Percentiles rank a stretch among this genome's conserved stretches.
Conservation (phyloP, 2,329 filamentous ascomycete genomes). For the Colletotrichum horii region DNA sequence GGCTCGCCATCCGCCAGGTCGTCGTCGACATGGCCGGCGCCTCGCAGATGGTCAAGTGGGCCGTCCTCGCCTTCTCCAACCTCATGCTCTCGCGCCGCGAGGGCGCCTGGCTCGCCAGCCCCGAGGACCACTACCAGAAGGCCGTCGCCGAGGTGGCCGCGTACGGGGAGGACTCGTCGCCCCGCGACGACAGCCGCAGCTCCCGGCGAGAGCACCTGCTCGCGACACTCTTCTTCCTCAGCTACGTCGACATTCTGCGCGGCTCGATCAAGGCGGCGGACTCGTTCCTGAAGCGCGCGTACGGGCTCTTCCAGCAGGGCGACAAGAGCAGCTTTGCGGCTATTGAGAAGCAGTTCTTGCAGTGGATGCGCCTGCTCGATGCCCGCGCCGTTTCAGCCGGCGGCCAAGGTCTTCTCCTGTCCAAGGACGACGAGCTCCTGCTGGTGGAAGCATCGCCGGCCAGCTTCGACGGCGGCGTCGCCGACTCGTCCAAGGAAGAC, state of each 20-base stretch:
- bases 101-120: slow-evolving; percentile 32
- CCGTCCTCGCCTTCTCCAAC: slow-evolving; percentile 57
- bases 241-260: slow-evolving; percentile 56
- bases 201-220: slow-evolving; percentile 46
- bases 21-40: slow-evolving; percentile 51
- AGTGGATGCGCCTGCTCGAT: slow-evolving; percentile 61
- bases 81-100: slow-evolving; percentile 44
- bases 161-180: background rate
- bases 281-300: slow-evolving; percentile 53
- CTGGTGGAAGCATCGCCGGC: slow-evolving; percentile 49
- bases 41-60: slow-evolving; percentile 51
- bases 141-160: slow-evolving; percentile 37
- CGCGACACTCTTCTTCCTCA: slow-evolving; percentile 57
- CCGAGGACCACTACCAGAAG: slow-evolving; percentile 41
- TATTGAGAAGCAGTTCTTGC: slow-evolving; percentile 53
- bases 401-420: slow-evolving; percentile 58
- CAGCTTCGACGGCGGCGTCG: slow-evolving; percentile 37
- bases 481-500: slow-evolving; percentile 22
- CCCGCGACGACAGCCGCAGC: slow-evolving; percentile 28
- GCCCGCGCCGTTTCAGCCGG: slow-evolving; percentile 61
- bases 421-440: slow-evolving; percentile 50
- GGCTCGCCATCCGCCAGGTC: slow-evolving; percentile 53
- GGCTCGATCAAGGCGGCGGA: slow-evolving; percentile 50
- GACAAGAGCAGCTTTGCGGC: slow-evolving; percentile 39
- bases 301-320: slow-evolving; percentile 48